A percentile compares a stretch with the other conserved stretches of the same genome.
These are phyloP conservation scores for Papiliotrema terrestris DNA, from an alignment of 1,284 basidiomycete genomes.

Conservation along the genomic window DNA sequence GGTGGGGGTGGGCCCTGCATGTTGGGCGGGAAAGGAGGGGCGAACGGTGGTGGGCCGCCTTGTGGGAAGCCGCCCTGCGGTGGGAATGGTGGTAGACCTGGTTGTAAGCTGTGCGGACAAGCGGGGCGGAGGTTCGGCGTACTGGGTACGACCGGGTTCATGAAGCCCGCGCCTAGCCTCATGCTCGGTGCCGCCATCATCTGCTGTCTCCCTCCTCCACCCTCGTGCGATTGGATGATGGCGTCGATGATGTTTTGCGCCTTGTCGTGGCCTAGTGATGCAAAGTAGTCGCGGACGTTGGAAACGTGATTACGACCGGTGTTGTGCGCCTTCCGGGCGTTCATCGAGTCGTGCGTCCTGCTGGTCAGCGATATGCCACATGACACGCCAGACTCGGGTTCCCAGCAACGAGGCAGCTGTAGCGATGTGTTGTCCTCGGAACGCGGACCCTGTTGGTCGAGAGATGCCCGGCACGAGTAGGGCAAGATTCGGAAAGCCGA, in stretches of 20 bases:
- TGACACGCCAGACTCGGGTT: too few species aligned
- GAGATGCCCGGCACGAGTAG: too few species aligned
- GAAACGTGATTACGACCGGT: constrained; percentile 92
- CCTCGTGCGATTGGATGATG: constrained; percentile 86
- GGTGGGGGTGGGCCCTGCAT: constrained; percentile 8
- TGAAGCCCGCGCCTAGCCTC: constrained; percentile 42
- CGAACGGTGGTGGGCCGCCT: constrained; percentile 25
- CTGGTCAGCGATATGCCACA: not conserved
- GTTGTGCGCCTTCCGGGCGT: constrained; percentile 94
- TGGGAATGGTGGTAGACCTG: constrained; percentile 8
- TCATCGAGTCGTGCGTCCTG: constrained; percentile 41
- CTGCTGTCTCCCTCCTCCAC: constrained; percentile 39
- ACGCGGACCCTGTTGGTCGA: not conserved
- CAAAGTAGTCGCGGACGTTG: constrained; percentile 97
- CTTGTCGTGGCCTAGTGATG: constrained; percentile 90
- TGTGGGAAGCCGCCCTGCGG: constrained; percentile 23
- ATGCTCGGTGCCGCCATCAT: constrained; percentile 69
- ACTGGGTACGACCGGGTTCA: constrained; percentile 36
- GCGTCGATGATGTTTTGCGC: constrained; percentile 95
- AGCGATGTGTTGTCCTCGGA: not conserved
- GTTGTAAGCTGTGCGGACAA: constrained; percentile 8
- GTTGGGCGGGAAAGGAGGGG: constrained; percentile 61
- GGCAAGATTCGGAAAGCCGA: not conserved
- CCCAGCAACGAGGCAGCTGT: too few species aligned
- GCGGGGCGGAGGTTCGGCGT: constrained; percentile 9